Conservation (phyloP, 305 asterid species). For the Fraxinus velutina region DNA sequence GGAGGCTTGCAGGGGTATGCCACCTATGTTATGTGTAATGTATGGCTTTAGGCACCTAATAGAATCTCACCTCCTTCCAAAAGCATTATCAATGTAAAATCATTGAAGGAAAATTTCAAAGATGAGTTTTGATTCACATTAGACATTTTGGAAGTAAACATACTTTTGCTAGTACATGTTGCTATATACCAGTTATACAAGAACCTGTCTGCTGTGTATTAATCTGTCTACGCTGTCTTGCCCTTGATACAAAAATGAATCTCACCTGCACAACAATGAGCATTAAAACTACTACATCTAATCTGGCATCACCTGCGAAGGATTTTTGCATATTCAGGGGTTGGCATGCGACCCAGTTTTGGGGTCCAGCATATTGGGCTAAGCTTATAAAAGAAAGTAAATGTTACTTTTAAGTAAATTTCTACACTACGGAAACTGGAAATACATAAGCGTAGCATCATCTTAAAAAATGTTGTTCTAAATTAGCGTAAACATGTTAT, state of each 20-base stretch:
- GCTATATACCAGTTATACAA: neutral
- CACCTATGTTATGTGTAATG: neutral
- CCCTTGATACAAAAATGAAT: neutral
- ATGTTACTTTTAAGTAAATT: neutral
- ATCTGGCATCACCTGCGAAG: neutral
- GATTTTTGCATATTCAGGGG: neutral
- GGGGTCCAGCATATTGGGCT: neutral
- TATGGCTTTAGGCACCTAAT: neutral
- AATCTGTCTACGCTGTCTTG: neutral
- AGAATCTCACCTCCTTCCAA: neutral
- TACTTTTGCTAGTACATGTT: neutral
- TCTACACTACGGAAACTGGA: neutral
- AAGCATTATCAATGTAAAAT: neutral
- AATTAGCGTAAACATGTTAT: neutral
- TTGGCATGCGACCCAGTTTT: neutral
- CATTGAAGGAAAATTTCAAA: neutral
- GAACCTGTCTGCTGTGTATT: neutral
- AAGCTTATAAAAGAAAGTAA: neutral
- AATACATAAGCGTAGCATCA: neutral
- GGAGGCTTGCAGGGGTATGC: neutral
- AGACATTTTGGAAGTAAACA: neutral
- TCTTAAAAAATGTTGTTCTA: neutral
- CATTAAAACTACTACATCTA: neutral
- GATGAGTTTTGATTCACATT: neutral
- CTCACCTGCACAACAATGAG: neutral